These are phyloP conservation scores for Rhizophora apiculata DNA, from an alignment of 345 rosid species.

Conservation along the genomic window DNA sequence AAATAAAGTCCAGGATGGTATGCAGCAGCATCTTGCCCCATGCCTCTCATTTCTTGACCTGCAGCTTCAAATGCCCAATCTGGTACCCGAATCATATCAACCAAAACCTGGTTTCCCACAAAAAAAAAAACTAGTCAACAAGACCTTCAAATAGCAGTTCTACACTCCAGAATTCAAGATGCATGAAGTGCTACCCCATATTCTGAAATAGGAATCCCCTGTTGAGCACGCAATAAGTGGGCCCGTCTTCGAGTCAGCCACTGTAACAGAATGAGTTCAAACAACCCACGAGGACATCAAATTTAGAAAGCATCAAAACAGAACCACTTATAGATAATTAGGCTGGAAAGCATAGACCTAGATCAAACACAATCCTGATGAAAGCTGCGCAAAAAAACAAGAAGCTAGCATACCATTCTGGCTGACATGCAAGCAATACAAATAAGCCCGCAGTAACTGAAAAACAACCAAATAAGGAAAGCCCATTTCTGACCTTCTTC, in stretches of 20 bases:
- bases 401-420: slow-evolving; percentile 55
- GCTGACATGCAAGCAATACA: slow-evolving; percentile 77
- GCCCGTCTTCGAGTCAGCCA: slow-evolving; percentile 91
- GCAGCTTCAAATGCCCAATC: slow-evolving; percentile 99
- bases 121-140: neutral
- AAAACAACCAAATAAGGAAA: slow-evolving; percentile 90
- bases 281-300: no score
- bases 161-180: neutral
- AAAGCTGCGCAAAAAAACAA: neutral
- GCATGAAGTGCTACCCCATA: slow-evolving; percentile 65
- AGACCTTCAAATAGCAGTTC: neutral
- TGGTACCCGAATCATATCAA: slow-evolving; percentile 93
- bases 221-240: slow-evolving; percentile 78
- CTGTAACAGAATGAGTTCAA: slow-evolving; percentile 37
- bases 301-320: neutral
- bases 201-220: slow-evolving; percentile 95
- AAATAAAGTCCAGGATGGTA: slow-evolving; percentile 97
- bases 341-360: neutral
- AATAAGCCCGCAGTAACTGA: slow-evolving; percentile 92
- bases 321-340: neutral
- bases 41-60: slow-evolving; percentile 96
- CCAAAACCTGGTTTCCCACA: slow-evolving; percentile 58
- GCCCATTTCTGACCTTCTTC: slow-evolving; percentile 97
- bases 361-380: neutral
- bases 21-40: slow-evolving; percentile 84